Base-by-base conservation (phyloP, 1,139 yeast species). In the Geotrichum europaeum region DNA sequence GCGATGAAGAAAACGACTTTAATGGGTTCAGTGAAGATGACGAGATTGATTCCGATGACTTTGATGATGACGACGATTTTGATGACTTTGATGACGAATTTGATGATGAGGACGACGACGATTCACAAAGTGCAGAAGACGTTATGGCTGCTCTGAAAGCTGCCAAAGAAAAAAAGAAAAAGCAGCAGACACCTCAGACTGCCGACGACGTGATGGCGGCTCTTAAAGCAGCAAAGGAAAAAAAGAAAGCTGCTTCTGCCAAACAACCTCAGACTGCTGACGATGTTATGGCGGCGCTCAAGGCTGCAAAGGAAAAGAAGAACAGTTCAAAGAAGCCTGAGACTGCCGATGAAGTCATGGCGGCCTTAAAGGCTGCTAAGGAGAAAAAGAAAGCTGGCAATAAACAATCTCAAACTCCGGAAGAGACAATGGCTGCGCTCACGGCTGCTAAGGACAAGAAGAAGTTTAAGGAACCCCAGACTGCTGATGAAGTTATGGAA, bases 1-100 rank as follows among this genome's bases (percentile, higher is more conserved):
- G 25, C 43, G 40, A 53, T 62, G 45, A 64, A 63, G 49, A 54
- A 51, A 47, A 57, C 22, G 53, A 36, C 49, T 49, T 45, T 28
- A 40, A 49, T 24, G 58, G 49, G 34, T 50, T 56, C 30, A 30
- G 49, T 13, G 54, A 50, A 13, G 18, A 13, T 45, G 96, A 89
- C 67, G 95, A 89, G 62, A 84, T 83, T 58, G 96, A 91, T 55
- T 84, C 89, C 74, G 84, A 81, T 34, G 89, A 85, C 60, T n/a
- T 59, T 61, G 49, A 66, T 63, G 51, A 54, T 60, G 85, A 84
- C 65, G 95, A 87, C 70, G 81, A 83, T 2, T 77, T 87, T 58
- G 94, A 87, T 57, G 92, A 88, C 3, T 72, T 88, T 25, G 75
- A 88, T 12, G 95, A 89, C 55, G 97, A 94, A 3, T 75, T 89